Percentiles rank a stretch among this genome's conserved stretches.
These are phyloP conservation scores for Chenopodium suecicum DNA, from an alignment of 148 eudicot species.

Conservation along the genomic window DNA sequence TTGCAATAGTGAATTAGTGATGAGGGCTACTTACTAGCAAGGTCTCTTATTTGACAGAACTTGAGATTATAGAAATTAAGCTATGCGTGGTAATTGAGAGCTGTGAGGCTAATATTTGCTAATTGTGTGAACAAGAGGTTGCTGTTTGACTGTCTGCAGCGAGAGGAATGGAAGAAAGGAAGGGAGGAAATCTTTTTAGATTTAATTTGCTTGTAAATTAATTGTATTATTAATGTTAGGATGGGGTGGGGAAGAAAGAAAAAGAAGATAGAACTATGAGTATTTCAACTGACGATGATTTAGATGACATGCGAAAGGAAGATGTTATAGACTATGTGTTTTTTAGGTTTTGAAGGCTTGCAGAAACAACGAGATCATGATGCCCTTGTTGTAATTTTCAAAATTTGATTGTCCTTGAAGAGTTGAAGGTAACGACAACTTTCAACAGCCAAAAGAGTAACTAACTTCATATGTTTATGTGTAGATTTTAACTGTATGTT, in stretches of 20 bases:
- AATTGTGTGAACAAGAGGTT: neutral
- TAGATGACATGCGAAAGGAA: neutral
- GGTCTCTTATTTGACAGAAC: neutral
- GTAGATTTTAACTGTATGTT: neutral
- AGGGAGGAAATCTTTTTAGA: neutral
- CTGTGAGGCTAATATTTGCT: neutral
- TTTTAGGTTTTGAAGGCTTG: neutral
- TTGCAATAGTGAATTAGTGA: neutral
- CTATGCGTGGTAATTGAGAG: neutral
- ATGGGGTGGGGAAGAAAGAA: neutral
- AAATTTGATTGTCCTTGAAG: neutral
- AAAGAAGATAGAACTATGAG: neutral
- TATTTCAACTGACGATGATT: neutral
- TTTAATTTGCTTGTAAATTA: neutral
- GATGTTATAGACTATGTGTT: neutral
- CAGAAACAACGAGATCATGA: neutral
- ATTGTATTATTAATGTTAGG: neutral
- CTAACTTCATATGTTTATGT: no score
- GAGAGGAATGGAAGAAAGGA: neutral
- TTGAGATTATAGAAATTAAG: neutral
- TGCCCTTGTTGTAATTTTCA: neutral
- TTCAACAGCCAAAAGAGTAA: no score
- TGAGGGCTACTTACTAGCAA: neutral
- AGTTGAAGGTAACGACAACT: neutral
- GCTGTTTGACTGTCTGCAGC: neutral